These are phyloP conservation scores for Phialophora expanda DNA, from an alignment of 2,329 filamentous ascomycete genomes.

Conservation along the genomic window DNA sequence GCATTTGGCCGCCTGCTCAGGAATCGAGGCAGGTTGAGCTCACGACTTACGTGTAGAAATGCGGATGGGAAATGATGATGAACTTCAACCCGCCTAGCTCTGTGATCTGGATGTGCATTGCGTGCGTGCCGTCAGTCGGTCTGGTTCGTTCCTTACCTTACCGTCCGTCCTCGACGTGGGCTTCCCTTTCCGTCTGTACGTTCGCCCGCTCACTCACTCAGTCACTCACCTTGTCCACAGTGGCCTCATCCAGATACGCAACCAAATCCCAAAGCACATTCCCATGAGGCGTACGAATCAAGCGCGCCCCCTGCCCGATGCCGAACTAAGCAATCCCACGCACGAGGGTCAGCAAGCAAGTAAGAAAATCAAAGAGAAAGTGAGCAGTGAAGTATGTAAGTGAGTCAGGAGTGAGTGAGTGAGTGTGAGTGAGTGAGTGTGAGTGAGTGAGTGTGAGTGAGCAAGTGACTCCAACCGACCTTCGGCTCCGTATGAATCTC, in stretches of 20 bases:
- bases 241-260: conserved; percentile 69
- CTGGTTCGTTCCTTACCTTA: not conserved
- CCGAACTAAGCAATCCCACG: conserved; percentile 56
- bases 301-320: conserved; percentile 75
- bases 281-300: conserved; percentile 68
- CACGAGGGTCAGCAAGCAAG: not conserved
- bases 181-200: not conserved
- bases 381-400: too few relatives aligned
- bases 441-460: not conserved
- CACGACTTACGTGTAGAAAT: conserved; percentile 68
- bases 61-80: conserved; percentile 79
- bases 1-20: not conserved
- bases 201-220: not conserved
- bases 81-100: conserved; percentile 69
- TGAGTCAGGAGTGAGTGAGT: not conserved
- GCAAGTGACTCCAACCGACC: conserved; percentile 14
- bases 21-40: not conserved
- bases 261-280: conserved; percentile 84
- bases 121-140: not conserved
- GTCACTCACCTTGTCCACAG: conserved; percentile 50
- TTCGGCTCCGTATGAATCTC: conserved; percentile 39
- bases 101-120: conserved; percentile 54
- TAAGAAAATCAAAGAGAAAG: too few relatives aligned
- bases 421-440: conserved; percentile 3
- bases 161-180: not conserved